phyloP scores from a whole-genome alignment of 2,329 filamentous ascomycete species.

The Fusarium multiceps region DNA sequence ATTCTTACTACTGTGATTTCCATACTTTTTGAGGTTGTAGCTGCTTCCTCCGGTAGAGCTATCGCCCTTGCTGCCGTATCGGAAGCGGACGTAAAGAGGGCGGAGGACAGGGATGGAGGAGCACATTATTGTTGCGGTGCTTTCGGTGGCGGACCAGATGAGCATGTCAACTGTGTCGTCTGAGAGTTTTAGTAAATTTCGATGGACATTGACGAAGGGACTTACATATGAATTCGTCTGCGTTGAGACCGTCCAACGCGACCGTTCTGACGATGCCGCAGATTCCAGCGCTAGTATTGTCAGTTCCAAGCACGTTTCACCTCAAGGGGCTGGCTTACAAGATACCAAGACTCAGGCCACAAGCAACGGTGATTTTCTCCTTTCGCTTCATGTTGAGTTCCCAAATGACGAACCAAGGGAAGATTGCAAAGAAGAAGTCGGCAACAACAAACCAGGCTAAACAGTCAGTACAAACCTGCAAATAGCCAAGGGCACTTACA shows the following conservation, averaged over 20 bases:
- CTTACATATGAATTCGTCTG: constrained; percentile 26
- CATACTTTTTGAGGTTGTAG: constrained; percentile 20
- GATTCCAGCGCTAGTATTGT: constrained; percentile 9
- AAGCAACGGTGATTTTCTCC: constrained; percentile 30
- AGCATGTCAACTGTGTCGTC: constrained; percentile 33
- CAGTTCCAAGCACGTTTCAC: too few relatives aligned
- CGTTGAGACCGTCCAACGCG: constrained; percentile 15
- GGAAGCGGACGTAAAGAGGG: constrained; percentile 22
- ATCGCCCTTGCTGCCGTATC: constrained; percentile 25
- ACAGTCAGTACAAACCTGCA: too few relatives aligned
- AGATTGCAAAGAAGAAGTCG: constrained; percentile 28
- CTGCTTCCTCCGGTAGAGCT: neutral
- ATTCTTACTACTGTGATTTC: neutral
- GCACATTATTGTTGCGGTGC: constrained; percentile 31
- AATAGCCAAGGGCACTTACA: too few relatives aligned
- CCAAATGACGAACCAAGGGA: constrained; percentile 33
- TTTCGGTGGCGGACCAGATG: constrained; percentile 34
- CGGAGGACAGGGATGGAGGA: constrained; percentile 27
- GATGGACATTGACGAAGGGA: fast-evolving
- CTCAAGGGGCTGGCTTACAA: too few relatives aligned
- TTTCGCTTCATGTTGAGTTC: constrained; percentile 35
- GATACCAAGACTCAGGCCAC: constrained; percentile 21
- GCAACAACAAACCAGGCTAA: constrained; percentile 26
- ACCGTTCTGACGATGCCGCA: constrained; percentile 28
- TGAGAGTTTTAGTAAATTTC: too few relatives aligned